Base-by-base conservation (phyloP, 2,329 filamentous ascomycete species). In the Pyrenochaeta sp. region DNA sequence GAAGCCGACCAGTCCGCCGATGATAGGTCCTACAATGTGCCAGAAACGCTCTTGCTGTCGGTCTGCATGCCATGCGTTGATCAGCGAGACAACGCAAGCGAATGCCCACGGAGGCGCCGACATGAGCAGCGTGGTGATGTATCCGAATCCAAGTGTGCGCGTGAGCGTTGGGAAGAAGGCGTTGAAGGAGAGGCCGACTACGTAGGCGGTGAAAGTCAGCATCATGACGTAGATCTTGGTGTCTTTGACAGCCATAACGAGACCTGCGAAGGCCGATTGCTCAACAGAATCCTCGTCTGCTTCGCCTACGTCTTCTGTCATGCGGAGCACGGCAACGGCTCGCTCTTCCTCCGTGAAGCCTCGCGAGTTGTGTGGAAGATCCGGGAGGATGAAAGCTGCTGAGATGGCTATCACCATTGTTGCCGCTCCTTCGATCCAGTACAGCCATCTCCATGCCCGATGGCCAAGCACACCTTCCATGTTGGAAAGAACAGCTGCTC, bases 201-300 rank as follows among this genome's bases (percentile, higher is more conserved):
- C 85, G 59, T 88, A 88, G 3, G 85, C 84, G 2, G 84, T 86
- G 56, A 88, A 84, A 1, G 85, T 86, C 6, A 88, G 54, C 82
- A 87, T 88, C 84, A 89, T 85, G 58, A 89, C 67, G 67, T 88
- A 89, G 60, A 88, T 86, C 78, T 88, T 89, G 62, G 77, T 15
- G 60, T 89, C 87, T 72, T 84, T 86, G 49, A 88, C 68, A 0
- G 86, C 85, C 82, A 89, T 85, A 51, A 83, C 77, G 30, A 87
- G 72, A 9, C 87, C 87, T 8, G 81, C 80, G 59, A 86, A 83
- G 2, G 79, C 68, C 2, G 82, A 81, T 64, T 85, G 80, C n/a
- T 81, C 79, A 0, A 78, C 67, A 0, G 68, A 68, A 32, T 77
- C 73, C 28, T 68, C 61, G 5, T 81, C 74, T 28, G 82, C 81